Base-by-base conservation (phyloP, 331 rosid genomes). In the Pyrus hybrid region DNA sequence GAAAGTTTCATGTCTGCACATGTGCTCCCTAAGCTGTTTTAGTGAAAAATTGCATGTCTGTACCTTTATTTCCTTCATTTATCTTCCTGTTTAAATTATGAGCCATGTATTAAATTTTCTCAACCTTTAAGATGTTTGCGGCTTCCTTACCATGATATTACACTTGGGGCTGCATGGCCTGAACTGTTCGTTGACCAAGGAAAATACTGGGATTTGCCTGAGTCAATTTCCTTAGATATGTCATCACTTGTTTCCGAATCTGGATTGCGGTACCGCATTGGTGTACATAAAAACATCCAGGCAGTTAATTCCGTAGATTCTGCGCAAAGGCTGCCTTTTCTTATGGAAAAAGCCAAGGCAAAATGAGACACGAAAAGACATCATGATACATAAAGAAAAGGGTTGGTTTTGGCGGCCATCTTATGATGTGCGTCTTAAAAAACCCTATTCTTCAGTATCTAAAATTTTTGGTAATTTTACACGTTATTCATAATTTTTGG, bases 171-270 rank as follows among this genome's bases (percentile, higher is more conserved):
- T 70, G 97, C 97, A 71, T 93, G 94, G 98, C 97, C 94, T 53
- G 96, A 93, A 82, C 82, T 91, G 81, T 93, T 91, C 79, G 66
- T 91, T 82, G 97, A 93, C 79, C 96, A 87, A 75, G 98, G 97
- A 79, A 86, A 77, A 81, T 90, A 93, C 76, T 93, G 98, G 97
- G 93, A 91, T 51, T 97, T 93, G 20, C 94, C 97, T 0, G 88
- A 86, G 81, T 87, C 96, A 70, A 57, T 90, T 74, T 91, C 97
- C 57, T 77, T 91, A 78, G 91, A 91, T 86, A 77, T 93, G 32
- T 83, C 86, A 41, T 90, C 98, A 71, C 83, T 88, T 63, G 63
- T 76, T 84, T 83, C 93, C 41, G 77, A 78, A 30, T 80, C 85
- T 68, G 98, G 98, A 61, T 73, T 93, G 72, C 88, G 98, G 2